phyloP scores from a whole-genome alignment of 148 eudicot species.

The Chenopodium suecicum region DNA sequence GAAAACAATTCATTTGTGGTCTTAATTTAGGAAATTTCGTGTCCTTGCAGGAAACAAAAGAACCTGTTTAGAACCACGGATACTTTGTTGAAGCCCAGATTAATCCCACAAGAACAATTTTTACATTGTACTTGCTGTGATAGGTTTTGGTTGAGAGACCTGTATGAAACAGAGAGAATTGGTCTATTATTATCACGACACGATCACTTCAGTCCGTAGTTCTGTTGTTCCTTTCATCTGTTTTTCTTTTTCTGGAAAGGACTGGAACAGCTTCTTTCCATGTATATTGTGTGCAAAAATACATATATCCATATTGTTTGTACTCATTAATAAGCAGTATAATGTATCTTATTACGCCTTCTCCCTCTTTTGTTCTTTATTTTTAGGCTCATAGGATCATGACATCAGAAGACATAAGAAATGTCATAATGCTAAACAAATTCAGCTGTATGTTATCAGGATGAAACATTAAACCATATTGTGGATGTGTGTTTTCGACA shows the following conservation, averaged over 20 bases:
- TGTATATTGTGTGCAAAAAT: conserved; percentile 32
- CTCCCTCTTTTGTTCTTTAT: not conserved
- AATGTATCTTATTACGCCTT: conserved; percentile 3
- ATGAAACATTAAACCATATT: too few species aligned
- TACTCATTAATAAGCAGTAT: conserved; percentile 25
- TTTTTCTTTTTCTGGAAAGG: conserved; percentile 23
- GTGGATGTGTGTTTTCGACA: too few species aligned
- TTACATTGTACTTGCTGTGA: not conserved
- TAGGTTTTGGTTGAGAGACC: conserved; percentile 8
- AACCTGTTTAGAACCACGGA: not conserved
- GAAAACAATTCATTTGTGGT: not conserved
- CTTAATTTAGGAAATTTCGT: conserved; percentile 4
- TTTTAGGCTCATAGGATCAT: not conserved
- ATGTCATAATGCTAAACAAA: too few species aligned
- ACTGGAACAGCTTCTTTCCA: conserved; percentile 40
- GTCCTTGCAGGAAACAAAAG: conserved; percentile 18
- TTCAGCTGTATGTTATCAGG: too few species aligned
- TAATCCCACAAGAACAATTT: conserved; percentile 9
- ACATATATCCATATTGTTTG: conserved; percentile 6
- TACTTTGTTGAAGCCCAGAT: conserved; percentile 13
- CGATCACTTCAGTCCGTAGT: not conserved
- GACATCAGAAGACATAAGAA: too few species aligned
- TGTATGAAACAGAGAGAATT: not conserved
- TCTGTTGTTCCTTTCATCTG: conserved; percentile 1
- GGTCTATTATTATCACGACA: not conserved